A percentile compares a stretch with the other conserved stretches of the same genome.
Evolutionary conservation across 2,329 filamentous ascomycete genomes (phyloP).

Genomic region (Blumeria hordei): DNA sequence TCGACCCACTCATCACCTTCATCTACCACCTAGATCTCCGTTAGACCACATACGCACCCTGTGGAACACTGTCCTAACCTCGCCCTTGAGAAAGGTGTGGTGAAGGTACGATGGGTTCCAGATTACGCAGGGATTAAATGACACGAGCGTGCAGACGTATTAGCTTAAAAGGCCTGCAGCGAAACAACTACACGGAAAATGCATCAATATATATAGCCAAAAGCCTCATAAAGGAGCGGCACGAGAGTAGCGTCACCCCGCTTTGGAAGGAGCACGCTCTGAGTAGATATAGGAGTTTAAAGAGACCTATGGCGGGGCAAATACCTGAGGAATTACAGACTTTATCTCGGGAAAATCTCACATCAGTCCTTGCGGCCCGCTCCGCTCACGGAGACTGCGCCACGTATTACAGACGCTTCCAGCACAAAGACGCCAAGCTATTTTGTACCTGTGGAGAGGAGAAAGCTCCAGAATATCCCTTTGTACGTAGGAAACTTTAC

Average conservation of each 20-base stretch:
- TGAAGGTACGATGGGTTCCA: not conserved
- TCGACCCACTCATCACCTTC: no score
- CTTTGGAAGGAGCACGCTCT: not conserved
- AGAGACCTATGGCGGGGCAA: not conserved
- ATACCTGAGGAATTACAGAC: constrained; percentile 1
- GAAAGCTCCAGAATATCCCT: not conserved
- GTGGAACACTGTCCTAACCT: no score
- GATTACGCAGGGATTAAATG: not conserved
- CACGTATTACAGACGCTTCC: constrained; percentile 2
- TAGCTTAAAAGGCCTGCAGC: not conserved
- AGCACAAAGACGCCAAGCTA: not conserved
- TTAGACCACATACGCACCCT: no score
- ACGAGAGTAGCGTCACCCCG: not conserved
- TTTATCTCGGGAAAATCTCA: not conserved
- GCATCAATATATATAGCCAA: no score
- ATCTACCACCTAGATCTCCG: no score
- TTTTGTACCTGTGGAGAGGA: not conserved
- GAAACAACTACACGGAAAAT: not conserved
- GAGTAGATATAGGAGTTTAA: not conserved
- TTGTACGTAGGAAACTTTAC: not conserved
- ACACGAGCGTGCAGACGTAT: not conserved
- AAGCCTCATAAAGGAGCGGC: not conserved
- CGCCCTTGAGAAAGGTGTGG: no score
- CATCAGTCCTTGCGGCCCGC: not conserved
- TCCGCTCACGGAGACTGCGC: not conserved